These are phyloP conservation scores for Triticum urartu DNA, from an alignment of 176 grass and related monocot genomes.

Conservation along the genomic window DNA sequence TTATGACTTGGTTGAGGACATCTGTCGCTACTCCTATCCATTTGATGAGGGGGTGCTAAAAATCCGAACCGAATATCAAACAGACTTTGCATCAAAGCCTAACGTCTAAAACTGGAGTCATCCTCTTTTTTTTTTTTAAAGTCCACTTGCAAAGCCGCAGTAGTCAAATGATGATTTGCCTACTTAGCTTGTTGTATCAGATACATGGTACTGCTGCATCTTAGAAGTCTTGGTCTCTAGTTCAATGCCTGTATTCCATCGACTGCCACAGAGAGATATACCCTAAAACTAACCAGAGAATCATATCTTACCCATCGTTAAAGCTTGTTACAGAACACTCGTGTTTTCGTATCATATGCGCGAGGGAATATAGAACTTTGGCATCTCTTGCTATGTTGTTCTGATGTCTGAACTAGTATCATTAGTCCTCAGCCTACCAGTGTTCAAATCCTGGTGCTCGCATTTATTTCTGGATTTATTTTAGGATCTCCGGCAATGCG, in stretches of 20 bases:
- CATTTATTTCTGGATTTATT: no score
- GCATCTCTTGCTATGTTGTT: neutral
- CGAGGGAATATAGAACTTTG: neutral
- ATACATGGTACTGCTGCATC: neutral
- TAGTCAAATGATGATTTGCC: neutral
- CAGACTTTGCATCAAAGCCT: no score
- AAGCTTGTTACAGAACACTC: neutral
- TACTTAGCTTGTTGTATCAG: no score
- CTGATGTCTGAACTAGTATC: neutral
- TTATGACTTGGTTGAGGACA: no score
- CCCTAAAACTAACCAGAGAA: neutral
- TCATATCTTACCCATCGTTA: neutral
- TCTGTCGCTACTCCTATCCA: no score
- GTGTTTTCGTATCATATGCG: neutral
- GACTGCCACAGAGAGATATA: neutral
- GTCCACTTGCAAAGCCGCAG: neutral
- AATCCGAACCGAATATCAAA: no score
- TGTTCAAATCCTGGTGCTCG: no score
- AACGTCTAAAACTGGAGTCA: no score
- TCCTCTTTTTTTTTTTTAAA: no score
- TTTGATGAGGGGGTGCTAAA: no score
- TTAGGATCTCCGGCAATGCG: no score
- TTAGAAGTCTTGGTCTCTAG: neutral
- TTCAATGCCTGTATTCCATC: neutral
- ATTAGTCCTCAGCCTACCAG: neutral